These are phyloP conservation scores for Coemansia nantahalensis DNA, from an alignment of 192 early-diverging fungal genomes.

Conservation along the genomic window DNA sequence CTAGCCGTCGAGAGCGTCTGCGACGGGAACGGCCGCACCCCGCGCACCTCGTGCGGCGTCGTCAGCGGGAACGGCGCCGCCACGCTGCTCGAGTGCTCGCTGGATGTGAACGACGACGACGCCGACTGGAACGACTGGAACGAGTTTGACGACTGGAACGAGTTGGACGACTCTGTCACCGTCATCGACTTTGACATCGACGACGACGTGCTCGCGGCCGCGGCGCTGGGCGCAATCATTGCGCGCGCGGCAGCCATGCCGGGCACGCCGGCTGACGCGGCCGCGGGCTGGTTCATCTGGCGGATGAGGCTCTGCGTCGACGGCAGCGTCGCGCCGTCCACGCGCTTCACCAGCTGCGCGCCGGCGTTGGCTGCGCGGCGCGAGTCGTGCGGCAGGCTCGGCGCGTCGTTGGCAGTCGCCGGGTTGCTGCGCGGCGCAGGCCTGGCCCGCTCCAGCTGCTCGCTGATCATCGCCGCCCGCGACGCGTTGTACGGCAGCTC, in stretches of 20 bases:
- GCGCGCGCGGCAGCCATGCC: background rate
- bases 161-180: constrained; percentile 2
- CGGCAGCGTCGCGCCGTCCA: constrained; percentile 26
- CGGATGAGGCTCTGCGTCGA: constrained; percentile 23
- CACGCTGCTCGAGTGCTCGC: too few relatives aligned
- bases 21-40: constrained; percentile 7
- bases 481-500: constrained; percentile 18
- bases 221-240: too few relatives aligned
- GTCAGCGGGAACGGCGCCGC: too few relatives aligned
- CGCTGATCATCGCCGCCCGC: constrained; percentile 1
- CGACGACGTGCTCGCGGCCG: background rate
- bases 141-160: too few relatives aligned
- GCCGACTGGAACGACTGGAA: too few relatives aligned
- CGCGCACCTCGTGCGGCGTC: constrained; percentile 6
- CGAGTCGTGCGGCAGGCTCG: constrained; percentile 13
- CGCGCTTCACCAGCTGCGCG: constrained; percentile 1
- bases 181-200: too few relatives aligned
- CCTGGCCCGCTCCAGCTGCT: background rate
- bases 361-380: background rate
- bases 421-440: constrained; percentile 2
- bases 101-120: too few relatives aligned
- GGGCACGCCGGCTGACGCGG: too few relatives aligned
- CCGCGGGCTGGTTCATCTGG: constrained; percentile 27
- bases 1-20: constrained; percentile 2
- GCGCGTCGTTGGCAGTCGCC: constrained; percentile 11